Evolutionary conservation across 2,329 filamentous ascomycete genomes (phyloP).

Genomic region (Calonectria pseudoreteaudii): DNA sequence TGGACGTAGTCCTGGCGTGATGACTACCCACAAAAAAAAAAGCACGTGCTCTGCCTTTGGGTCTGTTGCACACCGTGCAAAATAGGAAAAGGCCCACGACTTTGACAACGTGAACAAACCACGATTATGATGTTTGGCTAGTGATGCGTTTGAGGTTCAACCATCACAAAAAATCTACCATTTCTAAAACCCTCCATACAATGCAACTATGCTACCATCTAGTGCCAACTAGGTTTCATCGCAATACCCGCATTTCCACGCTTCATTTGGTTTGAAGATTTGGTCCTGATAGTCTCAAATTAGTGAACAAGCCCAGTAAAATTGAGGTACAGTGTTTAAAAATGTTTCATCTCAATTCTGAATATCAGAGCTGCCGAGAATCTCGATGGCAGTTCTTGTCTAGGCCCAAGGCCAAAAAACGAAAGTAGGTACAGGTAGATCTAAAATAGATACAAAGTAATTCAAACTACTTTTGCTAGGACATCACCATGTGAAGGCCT

Average conservation of each 20-base stretch:
- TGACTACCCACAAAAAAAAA: background rate
- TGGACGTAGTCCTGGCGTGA: background rate
- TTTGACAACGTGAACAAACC: background rate
- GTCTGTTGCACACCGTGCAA: background rate
- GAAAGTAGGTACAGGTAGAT: slow-evolving; percentile 26
- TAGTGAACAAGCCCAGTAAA: background rate
- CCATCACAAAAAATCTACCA: background rate
- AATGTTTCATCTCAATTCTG: slow-evolving; percentile 2
- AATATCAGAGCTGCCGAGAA: background rate
- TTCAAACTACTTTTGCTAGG: background rate
- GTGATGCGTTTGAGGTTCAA: too few species aligned
- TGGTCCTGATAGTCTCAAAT: background rate
- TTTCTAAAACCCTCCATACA: background rate
- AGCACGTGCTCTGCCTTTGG: background rate
- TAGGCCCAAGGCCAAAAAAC: slow-evolving; percentile 11
- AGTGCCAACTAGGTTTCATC: background rate
- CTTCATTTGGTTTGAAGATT: too few species aligned
- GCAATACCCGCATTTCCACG: background rate
- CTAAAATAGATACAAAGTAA: slow-evolving; percentile 18
- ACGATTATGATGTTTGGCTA: too few species aligned
- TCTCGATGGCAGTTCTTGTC: background rate
- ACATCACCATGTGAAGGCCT: slow-evolving; percentile 74
- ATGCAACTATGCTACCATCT: background rate
- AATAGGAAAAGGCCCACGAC: background rate
- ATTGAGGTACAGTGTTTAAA: background rate